Evolutionary conservation across 2,329 filamentous ascomycete genomes (phyloP).

Genomic region (Penicillium sp.): DNA sequence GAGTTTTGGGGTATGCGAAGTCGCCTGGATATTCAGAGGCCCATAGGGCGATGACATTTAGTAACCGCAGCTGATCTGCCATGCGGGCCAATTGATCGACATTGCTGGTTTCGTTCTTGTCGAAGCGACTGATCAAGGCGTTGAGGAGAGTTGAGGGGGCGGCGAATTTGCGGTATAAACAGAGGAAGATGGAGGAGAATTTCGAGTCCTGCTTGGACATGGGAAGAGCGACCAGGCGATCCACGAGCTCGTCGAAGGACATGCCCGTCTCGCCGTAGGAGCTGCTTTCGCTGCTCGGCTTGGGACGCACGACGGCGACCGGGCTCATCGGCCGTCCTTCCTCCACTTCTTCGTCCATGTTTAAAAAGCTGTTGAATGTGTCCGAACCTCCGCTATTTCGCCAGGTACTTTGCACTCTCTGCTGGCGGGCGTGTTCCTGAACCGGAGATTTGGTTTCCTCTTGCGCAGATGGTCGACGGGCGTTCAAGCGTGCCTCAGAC

Average conservation of each 20-base stretch:
- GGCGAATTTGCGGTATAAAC: conserved; percentile 90
- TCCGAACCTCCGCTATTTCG: conserved; percentile 42
- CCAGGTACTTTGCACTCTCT: conserved; percentile 38
- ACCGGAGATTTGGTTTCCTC: conserved; percentile 28
- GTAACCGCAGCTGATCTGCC: conserved; percentile 76
- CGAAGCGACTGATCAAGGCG: conserved; percentile 62
- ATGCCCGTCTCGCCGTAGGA: conserved; percentile 37
- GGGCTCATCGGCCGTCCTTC: conserved; percentile 30
- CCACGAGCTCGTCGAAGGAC: conserved; percentile 69
- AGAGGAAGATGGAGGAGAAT: conserved; percentile 84
- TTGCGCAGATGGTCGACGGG: conserved; percentile 30
- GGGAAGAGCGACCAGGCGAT: conserved; percentile 77
- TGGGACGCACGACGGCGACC: conserved; percentile 29
- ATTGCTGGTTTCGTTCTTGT: conserved; percentile 70
- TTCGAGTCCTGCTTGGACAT: conserved; percentile 86
- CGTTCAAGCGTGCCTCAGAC: conserved; percentile 35
- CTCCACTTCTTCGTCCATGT: conserved; percentile 45
- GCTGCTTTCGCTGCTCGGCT: conserved; percentile 31
- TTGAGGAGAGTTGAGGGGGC: conserved; percentile 75
- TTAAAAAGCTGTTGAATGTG: conserved; percentile 43
- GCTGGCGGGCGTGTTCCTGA: conserved; percentile 31
- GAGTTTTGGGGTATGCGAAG: conserved; percentile 76
- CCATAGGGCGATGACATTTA: conserved; percentile 85
- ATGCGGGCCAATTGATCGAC: conserved; percentile 74
- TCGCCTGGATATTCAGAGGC: conserved; percentile 87